Evolutionary conservation across 805 yeast species (phyloP).

Genomic region (Candida xyloterini): DNA sequence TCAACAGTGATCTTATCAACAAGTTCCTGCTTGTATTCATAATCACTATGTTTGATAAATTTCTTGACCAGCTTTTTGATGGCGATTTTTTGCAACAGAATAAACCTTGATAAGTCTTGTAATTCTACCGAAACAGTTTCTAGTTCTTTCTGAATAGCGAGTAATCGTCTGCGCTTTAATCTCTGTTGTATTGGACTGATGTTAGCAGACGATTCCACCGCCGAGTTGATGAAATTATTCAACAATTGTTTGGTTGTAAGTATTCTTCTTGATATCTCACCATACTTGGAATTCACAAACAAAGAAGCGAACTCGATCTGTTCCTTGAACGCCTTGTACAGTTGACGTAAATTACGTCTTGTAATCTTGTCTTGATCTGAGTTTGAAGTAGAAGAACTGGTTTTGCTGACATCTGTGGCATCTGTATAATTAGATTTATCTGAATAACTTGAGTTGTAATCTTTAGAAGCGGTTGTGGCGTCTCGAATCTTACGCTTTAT

Average conservation of each 20-base stretch:
- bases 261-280: slow-evolving; percentile 59
- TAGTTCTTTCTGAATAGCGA: slow-evolving; percentile 35
- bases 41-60: slow-evolving; percentile 45
- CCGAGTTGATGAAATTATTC: slow-evolving; percentile 24
- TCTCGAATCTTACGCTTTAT: slow-evolving; percentile 62
- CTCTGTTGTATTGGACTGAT: slow-evolving; percentile 16
- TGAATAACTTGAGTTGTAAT: slow-evolving; percentile 15
- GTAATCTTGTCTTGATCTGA: slow-evolving; percentile 19
- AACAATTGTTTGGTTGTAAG: slow-evolving; percentile 27
- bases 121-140: slow-evolving; percentile 46
- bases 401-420: slow-evolving; percentile 5
- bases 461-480: slow-evolving; percentile 41
- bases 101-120: slow-evolving; percentile 66
- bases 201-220: slow-evolving; percentile 5
- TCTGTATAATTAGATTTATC: slow-evolving; percentile 15
- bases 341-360: slow-evolving; percentile 26
- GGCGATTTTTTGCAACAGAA: slow-evolving; percentile 70
- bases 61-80: slow-evolving; percentile 73
- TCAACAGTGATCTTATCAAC: slow-evolving; percentile 31
- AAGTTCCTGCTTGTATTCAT: slow-evolving; percentile 31
- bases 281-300: slow-evolving; percentile 64
- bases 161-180: slow-evolving; percentile 23
- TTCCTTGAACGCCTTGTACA: slow-evolving; percentile 46
- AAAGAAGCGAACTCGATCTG: slow-evolving; percentile 61
- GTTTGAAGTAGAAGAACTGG: slow-evolving; percentile 4